Percentiles rank a stretch among this genome's conserved stretches.
Evolutionary conservation across 495 filamentous ascomycete genomes (phyloP).

Genomic region (Tuber melanosporum): DNA sequence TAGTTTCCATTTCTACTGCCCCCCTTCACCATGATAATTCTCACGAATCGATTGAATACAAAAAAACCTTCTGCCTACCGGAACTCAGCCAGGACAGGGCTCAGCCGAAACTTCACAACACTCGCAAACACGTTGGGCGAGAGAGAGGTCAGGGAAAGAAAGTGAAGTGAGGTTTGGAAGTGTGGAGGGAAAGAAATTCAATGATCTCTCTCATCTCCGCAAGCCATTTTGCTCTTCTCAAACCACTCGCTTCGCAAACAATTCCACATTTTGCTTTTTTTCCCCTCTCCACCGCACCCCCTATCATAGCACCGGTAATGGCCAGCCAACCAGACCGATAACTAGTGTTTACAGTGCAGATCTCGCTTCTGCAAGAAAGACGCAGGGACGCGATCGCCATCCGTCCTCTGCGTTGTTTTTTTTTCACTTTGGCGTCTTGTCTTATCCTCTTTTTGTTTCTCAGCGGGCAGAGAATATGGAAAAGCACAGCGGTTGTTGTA

Average conservation of each 20-base stretch:
- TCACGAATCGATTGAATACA: background rate
- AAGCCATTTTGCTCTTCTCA: background rate
- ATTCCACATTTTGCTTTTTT: background rate
- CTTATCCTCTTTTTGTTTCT: background rate
- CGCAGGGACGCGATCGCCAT: background rate
- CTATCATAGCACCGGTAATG: background rate
- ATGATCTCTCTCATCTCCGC: constrained; percentile 2
- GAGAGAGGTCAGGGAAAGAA: background rate
- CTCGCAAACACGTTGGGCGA: background rate
- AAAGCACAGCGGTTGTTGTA: background rate
- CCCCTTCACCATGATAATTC: background rate
- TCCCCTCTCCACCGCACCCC: background rate
- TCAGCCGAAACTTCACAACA: background rate
- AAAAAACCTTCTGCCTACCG: background rate
- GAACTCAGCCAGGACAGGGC: background rate
- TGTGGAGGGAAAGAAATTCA: background rate
- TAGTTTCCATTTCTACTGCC: background rate
- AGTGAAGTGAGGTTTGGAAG: background rate
- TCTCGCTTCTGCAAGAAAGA: background rate
- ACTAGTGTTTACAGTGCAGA: background rate
- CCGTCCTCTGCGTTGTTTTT: background rate
- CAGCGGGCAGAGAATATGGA: background rate
- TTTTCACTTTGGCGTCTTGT: background rate
- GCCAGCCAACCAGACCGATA: background rate
- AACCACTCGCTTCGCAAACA: background rate